Percentiles rank a stretch among this genome's conserved stretches.
These are phyloP conservation scores for Pichia exigua DNA, from an alignment of 805 yeast species.

Conservation along the genomic window DNA sequence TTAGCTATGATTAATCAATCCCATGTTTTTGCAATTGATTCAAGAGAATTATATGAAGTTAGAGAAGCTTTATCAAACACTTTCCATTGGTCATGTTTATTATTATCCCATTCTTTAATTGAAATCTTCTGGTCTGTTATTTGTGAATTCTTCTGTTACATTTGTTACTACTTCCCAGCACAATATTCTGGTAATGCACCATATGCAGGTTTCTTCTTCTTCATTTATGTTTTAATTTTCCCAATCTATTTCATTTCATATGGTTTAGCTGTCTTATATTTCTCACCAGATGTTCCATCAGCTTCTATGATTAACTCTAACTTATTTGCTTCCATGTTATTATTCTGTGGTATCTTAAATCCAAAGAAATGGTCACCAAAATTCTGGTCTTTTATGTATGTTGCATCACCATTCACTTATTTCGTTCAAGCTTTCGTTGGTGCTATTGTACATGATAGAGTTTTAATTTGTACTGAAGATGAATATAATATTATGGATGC, in stretches of 20 bases:
- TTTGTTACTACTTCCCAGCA: conserved; percentile 31
- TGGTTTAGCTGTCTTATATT: conserved; percentile 48
- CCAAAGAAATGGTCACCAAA: conserved; percentile 55
- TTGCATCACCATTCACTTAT: conserved; percentile 62
- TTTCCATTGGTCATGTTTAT: conserved; percentile 58
- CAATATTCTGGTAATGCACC: conserved; percentile 30
- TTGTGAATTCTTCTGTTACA: conserved; percentile 40
- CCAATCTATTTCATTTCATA: conserved; percentile 42
- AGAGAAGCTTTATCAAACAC: conserved; percentile 65
- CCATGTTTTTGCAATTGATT: conserved; percentile 47
- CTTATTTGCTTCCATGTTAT: conserved; percentile 48
- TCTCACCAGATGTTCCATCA: conserved; percentile 58
- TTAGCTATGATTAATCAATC: conserved; percentile 58
- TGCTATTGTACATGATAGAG: conserved; percentile 39
- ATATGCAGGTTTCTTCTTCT: conserved; percentile 42
- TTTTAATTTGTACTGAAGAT: conserved; percentile 37
- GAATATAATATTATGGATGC: conserved; percentile 46
- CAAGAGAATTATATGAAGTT: conserved; percentile 59
- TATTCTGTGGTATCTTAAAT: conserved; percentile 64
- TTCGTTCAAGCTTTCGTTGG: conserved; percentile 53
- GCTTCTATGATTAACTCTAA: conserved; percentile 55
- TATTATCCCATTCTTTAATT: conserved; percentile 43
- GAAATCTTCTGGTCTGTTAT: conserved; percentile 55
- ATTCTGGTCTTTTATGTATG: conserved; percentile 79
- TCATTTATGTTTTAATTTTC: conserved; percentile 31